phyloP scores from a whole-genome alignment of 2,329 filamentous ascomycete species.

The Xylaria sp. region DNA sequence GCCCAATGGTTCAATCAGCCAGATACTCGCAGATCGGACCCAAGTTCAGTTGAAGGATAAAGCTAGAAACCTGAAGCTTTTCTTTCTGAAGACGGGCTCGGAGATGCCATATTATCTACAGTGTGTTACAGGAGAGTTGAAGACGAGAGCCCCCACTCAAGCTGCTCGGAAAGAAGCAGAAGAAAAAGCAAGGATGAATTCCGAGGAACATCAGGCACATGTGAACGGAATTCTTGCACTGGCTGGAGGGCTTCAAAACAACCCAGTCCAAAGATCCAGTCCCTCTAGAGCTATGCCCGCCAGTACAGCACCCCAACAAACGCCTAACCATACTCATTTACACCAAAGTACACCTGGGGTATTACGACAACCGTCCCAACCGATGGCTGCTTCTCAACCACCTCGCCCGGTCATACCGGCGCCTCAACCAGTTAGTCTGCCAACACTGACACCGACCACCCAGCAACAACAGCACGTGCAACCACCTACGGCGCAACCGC shows the following conservation, averaged over 20 bases:
- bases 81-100: conserved; percentile 90
- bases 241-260: conserved; percentile 62
- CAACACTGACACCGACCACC: conserved; percentile 42
- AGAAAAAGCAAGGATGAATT: conserved; percentile 67
- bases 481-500: conserved; percentile 16
- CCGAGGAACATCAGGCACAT: conserved; percentile 69
- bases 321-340: conserved; percentile 37
- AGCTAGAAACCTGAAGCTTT: conserved; percentile 87
- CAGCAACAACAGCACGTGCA: conserved; percentile 38
- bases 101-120: conserved; percentile 91
- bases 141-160: conserved; percentile 82
- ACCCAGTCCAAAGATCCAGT: conserved; percentile 39
- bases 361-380: conserved; percentile 41
- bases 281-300: conserved; percentile 37
- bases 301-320: conserved; percentile 41
- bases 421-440: conserved; percentile 49
- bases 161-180: conserved; percentile 76
- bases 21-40: conserved; percentile 87
- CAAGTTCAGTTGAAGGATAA: conserved; percentile 95
- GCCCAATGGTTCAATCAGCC: conserved; percentile 79
- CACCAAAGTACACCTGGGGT: conserved; percentile 42
- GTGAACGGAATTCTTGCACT: conserved; percentile 70
- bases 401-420: conserved; percentile 48
- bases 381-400: conserved; percentile 34
- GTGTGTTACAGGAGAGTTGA: conserved; percentile 88